A percentile compares a stretch with the other conserved stretches of the same genome.
Evolutionary conservation across 2,329 filamentous ascomycete genomes (phyloP).

Genomic region (Drechslerella coelobrocha): DNA sequence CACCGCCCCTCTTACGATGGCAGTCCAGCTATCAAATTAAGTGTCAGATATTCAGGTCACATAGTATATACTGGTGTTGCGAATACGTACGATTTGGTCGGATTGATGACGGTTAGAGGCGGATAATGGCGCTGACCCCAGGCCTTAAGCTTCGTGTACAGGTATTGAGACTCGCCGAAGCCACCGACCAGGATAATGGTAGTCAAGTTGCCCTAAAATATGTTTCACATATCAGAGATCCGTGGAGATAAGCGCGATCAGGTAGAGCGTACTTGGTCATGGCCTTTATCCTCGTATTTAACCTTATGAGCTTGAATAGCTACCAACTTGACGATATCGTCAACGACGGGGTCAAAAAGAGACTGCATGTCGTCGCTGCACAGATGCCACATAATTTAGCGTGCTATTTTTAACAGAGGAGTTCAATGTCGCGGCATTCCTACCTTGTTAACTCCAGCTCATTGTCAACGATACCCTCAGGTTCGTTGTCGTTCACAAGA

Average conservation of each 20-base stretch:
- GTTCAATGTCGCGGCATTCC: no score
- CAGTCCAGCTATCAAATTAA: conserved; percentile 13
- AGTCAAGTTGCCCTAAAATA: conserved; percentile 18
- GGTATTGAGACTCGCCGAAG: conserved; percentile 26
- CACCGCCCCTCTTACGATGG: conserved; percentile 27
- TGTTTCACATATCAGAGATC: neutral
- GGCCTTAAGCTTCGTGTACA: conserved; percentile 15
- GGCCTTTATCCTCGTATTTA: conserved; percentile 2
- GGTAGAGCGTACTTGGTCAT: no score
- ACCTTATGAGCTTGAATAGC: conserved; percentile 23
- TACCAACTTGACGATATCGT: conserved; percentile 43
- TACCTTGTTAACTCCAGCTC: conserved; percentile 25
- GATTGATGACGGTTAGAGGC: conserved; percentile 20
- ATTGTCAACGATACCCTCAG: conserved; percentile 14
- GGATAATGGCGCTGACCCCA: conserved; percentile 6
- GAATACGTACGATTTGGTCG: conserved; percentile 27
- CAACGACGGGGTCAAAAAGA: conserved; percentile 49
- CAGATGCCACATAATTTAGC: neutral
- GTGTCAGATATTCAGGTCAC: neutral
- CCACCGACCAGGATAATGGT: conserved; percentile 26
- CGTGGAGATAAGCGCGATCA: neutral
- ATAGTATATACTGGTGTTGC: neutral
- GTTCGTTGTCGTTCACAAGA: conserved; percentile 16
- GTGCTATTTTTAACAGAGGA: neutral
- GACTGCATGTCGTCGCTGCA: conserved; percentile 37